Percentiles rank a stretch among this genome's conserved stretches.
Conservation (phyloP, 2,329 filamentous ascomycete species). For the Juglanconis sp. region DNA sequence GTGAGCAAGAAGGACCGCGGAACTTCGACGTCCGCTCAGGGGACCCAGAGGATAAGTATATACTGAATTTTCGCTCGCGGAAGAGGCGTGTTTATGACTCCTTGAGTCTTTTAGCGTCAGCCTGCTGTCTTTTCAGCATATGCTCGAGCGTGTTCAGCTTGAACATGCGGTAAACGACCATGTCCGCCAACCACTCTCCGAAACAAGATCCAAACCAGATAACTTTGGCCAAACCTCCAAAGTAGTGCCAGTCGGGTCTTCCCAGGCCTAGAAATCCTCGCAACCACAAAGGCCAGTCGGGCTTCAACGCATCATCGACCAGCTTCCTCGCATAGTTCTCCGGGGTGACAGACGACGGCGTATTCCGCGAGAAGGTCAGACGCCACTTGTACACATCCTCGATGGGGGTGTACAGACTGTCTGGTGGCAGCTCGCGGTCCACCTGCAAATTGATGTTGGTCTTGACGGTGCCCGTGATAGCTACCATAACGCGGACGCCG, state of each 20-base stretch:
- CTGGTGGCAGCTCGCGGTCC: slow-evolving; percentile 39
- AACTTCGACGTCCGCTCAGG: no score
- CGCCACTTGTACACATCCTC: slow-evolving; percentile 17
- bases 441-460: slow-evolving; percentile 46
- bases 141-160: slow-evolving; percentile 10
- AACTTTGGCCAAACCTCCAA: slow-evolving; percentile 6
- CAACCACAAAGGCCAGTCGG: slow-evolving; percentile 10
- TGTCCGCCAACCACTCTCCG: slow-evolving; percentile 18
- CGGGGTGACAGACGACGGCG: slow-evolving; percentile 4
- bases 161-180: slow-evolving; percentile 15
- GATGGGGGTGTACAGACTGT: slow-evolving; percentile 46
- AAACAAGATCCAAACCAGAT: slow-evolving; percentile 7
- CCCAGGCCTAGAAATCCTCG: slow-evolving; percentile 9
- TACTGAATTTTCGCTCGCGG: no score
- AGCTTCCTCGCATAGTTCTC: slow-evolving; percentile 9
- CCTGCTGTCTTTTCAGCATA: slow-evolving; percentile 7
- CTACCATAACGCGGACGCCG: slow-evolving; percentile 55
- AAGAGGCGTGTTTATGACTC: background rate
- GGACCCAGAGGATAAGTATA: no score
- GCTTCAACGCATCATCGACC: slow-evolving; percentile 11
- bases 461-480: slow-evolving; percentile 51
- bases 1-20: no score
- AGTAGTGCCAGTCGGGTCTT: slow-evolving; percentile 18
- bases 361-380: slow-evolving; percentile 12
- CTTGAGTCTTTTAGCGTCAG: slow-evolving; percentile 1